Conservation (phyloP, 805 yeast genomes). For the Yamadazyma takamatsuzukensis region DNA sequence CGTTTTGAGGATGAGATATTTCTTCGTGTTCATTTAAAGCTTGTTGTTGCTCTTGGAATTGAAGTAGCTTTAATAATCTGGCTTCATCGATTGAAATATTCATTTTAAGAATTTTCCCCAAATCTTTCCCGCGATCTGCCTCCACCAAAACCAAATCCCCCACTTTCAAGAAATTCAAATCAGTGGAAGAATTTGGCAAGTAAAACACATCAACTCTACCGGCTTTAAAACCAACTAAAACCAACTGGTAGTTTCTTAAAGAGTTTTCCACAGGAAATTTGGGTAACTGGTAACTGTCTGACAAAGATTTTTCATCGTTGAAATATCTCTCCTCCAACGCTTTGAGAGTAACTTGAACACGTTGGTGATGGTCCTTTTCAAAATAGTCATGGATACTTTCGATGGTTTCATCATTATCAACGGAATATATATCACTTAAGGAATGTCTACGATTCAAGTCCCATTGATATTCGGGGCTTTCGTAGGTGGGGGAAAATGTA, state of each 20-base stretch:
- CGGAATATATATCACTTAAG: neutral
- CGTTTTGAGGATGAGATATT: conserved; percentile 1
- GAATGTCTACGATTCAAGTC: neutral
- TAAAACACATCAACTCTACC: conserved; percentile 78
- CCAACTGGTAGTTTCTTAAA: conserved; percentile 38
- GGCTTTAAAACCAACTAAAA: conserved; percentile 71
- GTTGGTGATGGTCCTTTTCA: conserved; percentile 32
- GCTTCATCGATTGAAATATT: conserved; percentile 65
- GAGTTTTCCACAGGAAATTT: conserved; percentile 35
- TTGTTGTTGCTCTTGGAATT: conserved; percentile 68
- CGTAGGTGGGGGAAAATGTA: neutral
- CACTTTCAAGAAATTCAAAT: conserved; percentile 29
- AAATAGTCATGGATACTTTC: conserved; percentile 31
- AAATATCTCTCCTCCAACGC: conserved; percentile 25
- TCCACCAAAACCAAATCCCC: conserved; percentile 79
- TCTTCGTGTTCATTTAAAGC: conserved; percentile 42
- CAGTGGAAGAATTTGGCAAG: conserved; percentile 40
- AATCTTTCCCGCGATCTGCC: conserved; percentile 78
- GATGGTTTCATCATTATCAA: conserved; percentile 6
- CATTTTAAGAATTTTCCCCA: conserved; percentile 61
- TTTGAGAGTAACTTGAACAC: conserved; percentile 33
- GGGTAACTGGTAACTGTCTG: conserved; percentile 32
- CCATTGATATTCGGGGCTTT: too few species aligned
- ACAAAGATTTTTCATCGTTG: conserved; percentile 22
- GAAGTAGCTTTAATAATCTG: conserved; percentile 58